Evolutionary conservation across 2,329 filamentous ascomycete genomes (phyloP).

Genomic region (Furcasterigmium furcatum): DNA sequence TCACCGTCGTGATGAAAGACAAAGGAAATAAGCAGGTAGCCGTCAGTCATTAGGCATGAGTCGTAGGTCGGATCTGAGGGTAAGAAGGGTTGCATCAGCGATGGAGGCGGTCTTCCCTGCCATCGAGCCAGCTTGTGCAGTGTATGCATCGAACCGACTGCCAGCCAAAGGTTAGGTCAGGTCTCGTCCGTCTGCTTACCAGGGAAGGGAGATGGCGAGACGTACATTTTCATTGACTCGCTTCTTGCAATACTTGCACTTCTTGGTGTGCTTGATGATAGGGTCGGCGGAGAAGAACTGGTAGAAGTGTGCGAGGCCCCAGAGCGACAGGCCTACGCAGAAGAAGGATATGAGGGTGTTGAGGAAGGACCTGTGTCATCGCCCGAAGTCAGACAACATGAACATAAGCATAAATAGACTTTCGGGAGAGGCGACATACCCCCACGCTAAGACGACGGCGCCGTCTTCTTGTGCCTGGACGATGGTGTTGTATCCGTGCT

Average conservation of each 20-base stretch:
- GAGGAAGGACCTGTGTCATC: slow-evolving; percentile 60
- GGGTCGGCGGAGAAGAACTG: slow-evolving; percentile 59
- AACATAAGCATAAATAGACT: too few species aligned
- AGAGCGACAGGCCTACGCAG: slow-evolving; percentile 63
- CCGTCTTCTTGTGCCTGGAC: slow-evolving; percentile 67
- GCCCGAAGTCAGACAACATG: neutral
- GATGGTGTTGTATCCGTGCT: slow-evolving; percentile 66
- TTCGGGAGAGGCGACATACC: slow-evolving; percentile 41
- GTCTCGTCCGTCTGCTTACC: too few species aligned
- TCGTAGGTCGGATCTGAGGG: too few species aligned
- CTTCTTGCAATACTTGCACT: slow-evolving; percentile 66
- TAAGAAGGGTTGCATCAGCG: neutral
- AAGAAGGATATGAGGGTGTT: slow-evolving; percentile 64
- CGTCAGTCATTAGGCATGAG: too few species aligned
- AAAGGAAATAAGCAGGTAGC: too few species aligned
- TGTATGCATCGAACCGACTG: slow-evolving; percentile 43
- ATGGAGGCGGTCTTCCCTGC: slow-evolving; percentile 35
- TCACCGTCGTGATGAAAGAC: too few species aligned
- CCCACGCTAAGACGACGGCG: slow-evolving; percentile 69
- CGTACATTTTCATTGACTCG: slow-evolving; percentile 60
- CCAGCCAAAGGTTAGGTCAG: too few species aligned
- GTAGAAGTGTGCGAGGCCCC: slow-evolving; percentile 60
- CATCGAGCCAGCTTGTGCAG: slow-evolving; percentile 50
- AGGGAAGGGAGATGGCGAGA: neutral
- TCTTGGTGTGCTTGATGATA: slow-evolving; percentile 68